phyloP scores from a whole-genome alignment of 352 stramenopile genomes.

The Pythium apleroticum region DNA sequence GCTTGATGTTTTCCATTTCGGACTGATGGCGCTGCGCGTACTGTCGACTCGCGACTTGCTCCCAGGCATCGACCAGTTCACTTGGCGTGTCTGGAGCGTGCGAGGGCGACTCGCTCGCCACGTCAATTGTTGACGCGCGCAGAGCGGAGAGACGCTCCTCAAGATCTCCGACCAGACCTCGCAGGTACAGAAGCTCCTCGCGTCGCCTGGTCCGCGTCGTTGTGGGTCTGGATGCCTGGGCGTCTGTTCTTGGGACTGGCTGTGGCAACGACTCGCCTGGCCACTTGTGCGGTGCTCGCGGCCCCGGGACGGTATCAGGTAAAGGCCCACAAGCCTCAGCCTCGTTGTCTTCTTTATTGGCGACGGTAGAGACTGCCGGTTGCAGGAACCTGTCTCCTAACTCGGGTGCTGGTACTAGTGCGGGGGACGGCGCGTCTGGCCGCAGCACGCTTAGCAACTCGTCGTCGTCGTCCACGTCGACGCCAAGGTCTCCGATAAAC shows the following conservation, averaged over 20 bases:
- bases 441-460: neutral
- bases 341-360: too few relatives aligned
- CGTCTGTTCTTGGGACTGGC: too few relatives aligned
- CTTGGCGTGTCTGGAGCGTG: neutral
- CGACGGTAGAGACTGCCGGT: too few relatives aligned
- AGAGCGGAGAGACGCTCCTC: conserved; percentile 4
- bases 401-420: neutral
- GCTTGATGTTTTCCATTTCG: conserved; percentile 19
- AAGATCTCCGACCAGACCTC: conserved; percentile 2
- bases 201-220: conserved; percentile 5
- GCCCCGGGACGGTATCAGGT: too few relatives aligned
- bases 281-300: neutral
- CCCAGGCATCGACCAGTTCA: conserved; percentile 16
- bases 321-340: too few relatives aligned
- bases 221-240: neutral
- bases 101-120: neutral
- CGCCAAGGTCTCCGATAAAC: conserved; percentile 21
- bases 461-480: conserved; percentile 8
- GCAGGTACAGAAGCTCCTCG: conserved; percentile 19
- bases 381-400: too few relatives aligned
- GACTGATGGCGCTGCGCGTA: conserved; percentile 11
- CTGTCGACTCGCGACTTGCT: conserved; percentile 16
- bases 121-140: neutral
- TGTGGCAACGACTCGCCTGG: neutral
- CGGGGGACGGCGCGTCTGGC: neutral